Evolutionary conservation across 75 land plant species (phyloP).

Genomic region (Cryptomeria japonica): DNA sequence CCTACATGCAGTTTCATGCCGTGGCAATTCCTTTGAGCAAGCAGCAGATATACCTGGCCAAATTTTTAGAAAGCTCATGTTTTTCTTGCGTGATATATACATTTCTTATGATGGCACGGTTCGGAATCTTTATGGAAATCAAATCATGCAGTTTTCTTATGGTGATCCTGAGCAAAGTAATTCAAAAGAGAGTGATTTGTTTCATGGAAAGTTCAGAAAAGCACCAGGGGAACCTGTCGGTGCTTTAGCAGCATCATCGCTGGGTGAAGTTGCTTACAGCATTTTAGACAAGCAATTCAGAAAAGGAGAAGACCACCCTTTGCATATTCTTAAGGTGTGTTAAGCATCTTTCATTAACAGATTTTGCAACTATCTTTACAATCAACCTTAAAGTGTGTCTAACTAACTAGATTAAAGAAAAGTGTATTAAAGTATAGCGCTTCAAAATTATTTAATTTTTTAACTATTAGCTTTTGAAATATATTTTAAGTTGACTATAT

Average conservation of each 20-base stretch:
- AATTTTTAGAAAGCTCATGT: slow-evolving; percentile 70
- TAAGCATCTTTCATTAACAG: background rate
- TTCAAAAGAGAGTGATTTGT: slow-evolving; percentile 1
- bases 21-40: slow-evolving; percentile 54
- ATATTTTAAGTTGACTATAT: background rate
- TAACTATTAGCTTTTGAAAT: background rate
- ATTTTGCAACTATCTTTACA: background rate
- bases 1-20: slow-evolving; percentile 59
- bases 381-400: background rate
- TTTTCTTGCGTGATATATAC: slow-evolving; percentile 70
- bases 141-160: slow-evolving; percentile 76
- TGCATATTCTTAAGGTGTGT: slow-evolving; percentile 26
- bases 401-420: background rate
- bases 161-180: slow-evolving; percentile 14
- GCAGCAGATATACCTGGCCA: slow-evolving; percentile 74
- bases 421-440: background rate
- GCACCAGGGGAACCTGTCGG: slow-evolving; percentile 63
- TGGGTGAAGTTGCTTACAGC: slow-evolving; percentile 69
- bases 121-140: slow-evolving; percentile 64
- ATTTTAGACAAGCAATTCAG: slow-evolving; percentile 55
- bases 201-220: background rate
- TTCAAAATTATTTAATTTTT: background rate
- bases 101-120: slow-evolving; percentile 88
- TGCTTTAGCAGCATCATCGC: slow-evolving; percentile 47
- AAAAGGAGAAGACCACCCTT: slow-evolving; percentile 38